phyloP scores from a whole-genome alignment of 176 grass and related monocot species.

The Phoenix roebelenii region DNA sequence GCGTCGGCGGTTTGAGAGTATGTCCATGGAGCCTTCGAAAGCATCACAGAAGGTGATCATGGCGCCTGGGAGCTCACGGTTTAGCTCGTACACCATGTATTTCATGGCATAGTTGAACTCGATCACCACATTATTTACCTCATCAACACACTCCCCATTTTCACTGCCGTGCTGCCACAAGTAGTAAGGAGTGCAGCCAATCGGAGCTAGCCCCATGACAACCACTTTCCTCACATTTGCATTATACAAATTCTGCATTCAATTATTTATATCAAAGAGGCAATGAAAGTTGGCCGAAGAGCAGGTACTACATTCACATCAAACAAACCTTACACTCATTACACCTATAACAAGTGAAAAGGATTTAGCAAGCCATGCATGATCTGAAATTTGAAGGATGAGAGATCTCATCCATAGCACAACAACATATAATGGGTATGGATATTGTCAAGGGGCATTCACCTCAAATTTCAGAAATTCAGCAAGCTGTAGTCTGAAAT shows the following conservation, averaged over 20 bases:
- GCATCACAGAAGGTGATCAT: slow-evolving; percentile 61
- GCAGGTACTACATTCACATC: too few species aligned
- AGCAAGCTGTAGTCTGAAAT: too few species aligned
- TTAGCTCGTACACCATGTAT: slow-evolving; percentile 54
- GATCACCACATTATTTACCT: slow-evolving; percentile 56
- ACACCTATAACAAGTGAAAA: neutral
- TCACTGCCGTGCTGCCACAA: slow-evolving; percentile 60
- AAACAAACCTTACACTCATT: neutral
- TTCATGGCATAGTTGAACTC: slow-evolving; percentile 67
- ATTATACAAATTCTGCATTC: slow-evolving; percentile 61
- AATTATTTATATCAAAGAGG: too few species aligned
- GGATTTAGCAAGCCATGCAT: neutral
- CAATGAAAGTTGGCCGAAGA: too few species aligned
- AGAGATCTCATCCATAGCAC: too few species aligned
- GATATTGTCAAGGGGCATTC: too few species aligned
- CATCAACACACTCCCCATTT: slow-evolving; percentile 56
- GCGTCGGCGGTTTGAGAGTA: slow-evolving; percentile 41
- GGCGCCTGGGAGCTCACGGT: slow-evolving; percentile 40
- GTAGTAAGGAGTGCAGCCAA: slow-evolving; percentile 71
- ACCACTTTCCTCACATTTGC: slow-evolving; percentile 54
- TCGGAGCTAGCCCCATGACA: slow-evolving; percentile 63
- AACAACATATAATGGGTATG: too few species aligned
- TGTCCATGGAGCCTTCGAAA: slow-evolving; percentile 72
- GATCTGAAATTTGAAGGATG: neutral
- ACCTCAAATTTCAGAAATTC: too few species aligned